A percentile compares a stretch with the other conserved stretches of the same genome.
These are phyloP conservation scores for Clarireedia monteithiana DNA, from an alignment of 2,329 filamentous ascomycete species.

Conservation along the genomic window DNA sequence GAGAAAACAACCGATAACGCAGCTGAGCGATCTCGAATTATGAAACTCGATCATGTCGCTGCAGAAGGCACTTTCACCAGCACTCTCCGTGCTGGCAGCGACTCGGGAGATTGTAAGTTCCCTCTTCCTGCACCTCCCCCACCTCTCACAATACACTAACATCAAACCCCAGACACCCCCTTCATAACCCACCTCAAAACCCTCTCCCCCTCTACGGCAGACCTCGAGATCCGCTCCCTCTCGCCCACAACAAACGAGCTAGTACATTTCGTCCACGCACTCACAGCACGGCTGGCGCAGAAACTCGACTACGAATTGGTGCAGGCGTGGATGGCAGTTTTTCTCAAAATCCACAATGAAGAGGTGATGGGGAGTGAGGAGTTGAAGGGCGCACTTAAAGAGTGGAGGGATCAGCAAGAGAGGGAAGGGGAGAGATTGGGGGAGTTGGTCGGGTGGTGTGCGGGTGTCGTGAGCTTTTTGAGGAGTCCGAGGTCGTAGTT, in stretches of 20 bases:
- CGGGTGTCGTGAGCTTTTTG: constrained; percentile 77
- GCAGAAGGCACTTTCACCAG: constrained; percentile 51
- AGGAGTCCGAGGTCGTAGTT: constrained; percentile 38
- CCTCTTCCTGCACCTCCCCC: background rate
- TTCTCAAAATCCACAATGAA: constrained; percentile 70
- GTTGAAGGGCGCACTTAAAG: constrained; percentile 51
- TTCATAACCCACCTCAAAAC: constrained; percentile 75
- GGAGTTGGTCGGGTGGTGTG: constrained; percentile 76
- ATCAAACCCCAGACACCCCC: constrained; percentile 40
- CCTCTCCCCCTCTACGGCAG: constrained; percentile 75
- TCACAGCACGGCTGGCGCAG: constrained; percentile 61
- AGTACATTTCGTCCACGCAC: constrained; percentile 68
- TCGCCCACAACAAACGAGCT: constrained; percentile 50
- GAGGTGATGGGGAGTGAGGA: constrained; percentile 38
- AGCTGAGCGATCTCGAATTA: constrained; percentile 57
- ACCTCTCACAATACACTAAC: constrained; percentile 12
- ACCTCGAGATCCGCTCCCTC: constrained; percentile 84
- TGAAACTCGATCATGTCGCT: constrained; percentile 53
- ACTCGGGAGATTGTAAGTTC: constrained; percentile 52
- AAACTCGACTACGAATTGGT: constrained; percentile 86
- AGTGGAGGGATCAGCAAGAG: constrained; percentile 68
- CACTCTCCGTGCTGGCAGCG: constrained; percentile 46
- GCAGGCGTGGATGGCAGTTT: constrained; percentile 96
- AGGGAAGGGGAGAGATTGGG: constrained; percentile 64
- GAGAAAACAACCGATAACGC: constrained; percentile 28